Evolutionary conservation across 192 early-diverging fungal genomes (phyloP), one percentile per base, ranked within the genome.

Genomic region (Paraglomus brasilianum): DNA sequence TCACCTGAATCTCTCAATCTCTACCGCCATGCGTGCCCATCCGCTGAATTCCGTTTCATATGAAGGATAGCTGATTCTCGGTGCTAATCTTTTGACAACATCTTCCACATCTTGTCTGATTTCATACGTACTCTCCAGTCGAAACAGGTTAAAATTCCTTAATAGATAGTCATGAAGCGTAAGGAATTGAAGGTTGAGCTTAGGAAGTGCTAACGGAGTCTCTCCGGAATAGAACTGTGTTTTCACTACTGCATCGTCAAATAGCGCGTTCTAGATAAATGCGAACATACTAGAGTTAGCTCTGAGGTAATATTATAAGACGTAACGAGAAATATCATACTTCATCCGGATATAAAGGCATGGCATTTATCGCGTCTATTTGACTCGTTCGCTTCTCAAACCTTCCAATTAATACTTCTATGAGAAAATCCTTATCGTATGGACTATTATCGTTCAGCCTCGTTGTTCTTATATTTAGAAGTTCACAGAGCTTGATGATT

Each of bases 151-250:
- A 59, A 93, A 92, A 74, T 92, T 91, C 40, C 98, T 85, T 15
- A 87, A 76, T 49, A 99, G 74, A 76, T 97, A 98, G 73, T 99
- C 98, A 43, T 91, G 89, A 17, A 94, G 72, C 0, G 95, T 91
- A 66, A 99, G 80, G 73, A 92, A 99, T 81, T 99, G 97, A 22
- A 99, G 79, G 57, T 90, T 91, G 19, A 99, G 83, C 73, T 95
- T 95, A 5, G 97, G 97, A 5, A 95, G 75, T 1, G 91, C 83
- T 14, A 87, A 68, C 13, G 84, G 84, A n/a, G 76, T 66, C 30
- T 82, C 81, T 19, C 77, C 76, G 13, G 75, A 76, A 64, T 83
- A 79, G 48, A 86, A 90, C 72, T 92, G 88, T 5, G 87, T 83
- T 66, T 92, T 89, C 14, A 85, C 78, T 1, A 90, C 72, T 0